Percentiles rank a stretch among this genome's conserved stretches.
Conservation (phyloP, 2,329 filamentous ascomycete species). For the Leptographium wingfieldii region DNA sequence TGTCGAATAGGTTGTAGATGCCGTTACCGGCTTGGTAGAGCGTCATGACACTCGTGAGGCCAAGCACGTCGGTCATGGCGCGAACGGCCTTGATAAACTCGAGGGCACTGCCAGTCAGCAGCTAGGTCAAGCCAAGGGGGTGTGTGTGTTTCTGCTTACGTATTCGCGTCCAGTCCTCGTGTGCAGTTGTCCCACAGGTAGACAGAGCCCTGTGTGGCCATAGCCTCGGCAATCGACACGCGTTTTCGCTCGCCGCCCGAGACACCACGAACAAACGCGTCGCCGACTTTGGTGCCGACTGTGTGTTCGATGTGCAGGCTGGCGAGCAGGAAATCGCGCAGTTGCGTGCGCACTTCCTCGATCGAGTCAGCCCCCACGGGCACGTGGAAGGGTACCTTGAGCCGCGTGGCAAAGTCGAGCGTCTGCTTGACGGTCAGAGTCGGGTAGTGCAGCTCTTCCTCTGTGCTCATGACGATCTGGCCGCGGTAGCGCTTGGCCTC, state of each 20-base stretch:
- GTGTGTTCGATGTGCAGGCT: constrained; percentile 73
- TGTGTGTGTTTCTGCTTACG: constrained; percentile 10
- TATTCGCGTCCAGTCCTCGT: constrained; percentile 42
- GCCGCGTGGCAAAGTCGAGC: constrained; percentile 50
- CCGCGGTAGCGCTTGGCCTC: constrained; percentile 28
- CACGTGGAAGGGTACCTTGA: constrained; percentile 41
- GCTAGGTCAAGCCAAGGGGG: too few species aligned
- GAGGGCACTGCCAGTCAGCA: constrained; percentile 21
- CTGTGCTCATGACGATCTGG: constrained; percentile 45
- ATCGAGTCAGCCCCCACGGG: constrained; percentile 28
- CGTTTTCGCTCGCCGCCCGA: constrained; percentile 70
- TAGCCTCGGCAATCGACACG: constrained; percentile 73
- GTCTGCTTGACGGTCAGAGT: constrained; percentile 56
- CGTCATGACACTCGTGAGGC: constrained; percentile 73
- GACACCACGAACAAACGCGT: constrained; percentile 67
- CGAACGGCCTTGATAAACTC: constrained; percentile 51
- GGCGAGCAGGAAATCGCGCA: constrained; percentile 41
- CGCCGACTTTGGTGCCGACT: constrained; percentile 70
- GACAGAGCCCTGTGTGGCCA: constrained; percentile 60
- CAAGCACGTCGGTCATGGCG: constrained; percentile 67
- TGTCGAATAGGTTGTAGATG: constrained; percentile 70
- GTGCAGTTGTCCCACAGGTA: constrained; percentile 61
- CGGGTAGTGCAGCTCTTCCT: constrained; percentile 56
- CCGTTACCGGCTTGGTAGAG: constrained; percentile 78
- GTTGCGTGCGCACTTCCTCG: constrained; percentile 33